Evolutionary conservation across 257 asterid genomes (phyloP).

Genomic region (Przewalskia tangutica): DNA sequence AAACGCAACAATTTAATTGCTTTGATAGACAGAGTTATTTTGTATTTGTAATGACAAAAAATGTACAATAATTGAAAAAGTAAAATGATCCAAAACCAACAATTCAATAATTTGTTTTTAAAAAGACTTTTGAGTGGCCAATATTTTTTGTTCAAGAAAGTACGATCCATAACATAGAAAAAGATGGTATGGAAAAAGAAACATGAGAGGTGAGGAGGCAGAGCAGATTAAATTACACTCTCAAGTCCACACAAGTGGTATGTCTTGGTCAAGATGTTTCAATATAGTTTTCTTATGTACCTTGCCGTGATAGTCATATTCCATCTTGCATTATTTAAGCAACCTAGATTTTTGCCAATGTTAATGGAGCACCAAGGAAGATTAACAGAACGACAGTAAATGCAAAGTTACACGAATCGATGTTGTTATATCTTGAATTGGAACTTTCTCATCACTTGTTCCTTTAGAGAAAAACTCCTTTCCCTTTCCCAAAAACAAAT

Average conservation of each 20-base stretch:
- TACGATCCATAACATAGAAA: neutral
- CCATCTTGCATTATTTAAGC: neutral
- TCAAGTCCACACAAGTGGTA: conserved; percentile 3
- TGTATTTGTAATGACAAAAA: too few relatives aligned
- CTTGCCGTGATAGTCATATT: conserved; percentile 17
- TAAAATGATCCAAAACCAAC: too few relatives aligned
- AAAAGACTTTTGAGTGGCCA: neutral
- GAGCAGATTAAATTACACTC: conserved; percentile 19
- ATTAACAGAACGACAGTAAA: too few relatives aligned
- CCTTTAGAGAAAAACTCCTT: neutral
- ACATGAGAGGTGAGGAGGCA: conserved; percentile 20
- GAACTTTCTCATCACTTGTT: neutral
- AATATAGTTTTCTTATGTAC: conserved; percentile 18
- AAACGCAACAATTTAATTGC: too few relatives aligned
- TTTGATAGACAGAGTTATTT: too few relatives aligned
- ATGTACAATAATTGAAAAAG: too few relatives aligned
- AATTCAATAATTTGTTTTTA: too few relatives aligned
- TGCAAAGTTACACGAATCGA: too few relatives aligned
- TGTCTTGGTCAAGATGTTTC: conserved; percentile 16
- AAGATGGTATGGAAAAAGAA: neutral
- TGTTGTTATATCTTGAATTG: neutral
- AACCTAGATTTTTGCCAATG: conserved; percentile 8
- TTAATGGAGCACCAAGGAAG: neutral
- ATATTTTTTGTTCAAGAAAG: neutral
- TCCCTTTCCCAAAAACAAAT: neutral